Evolutionary conservation across 1,284 basidiomycete genomes (phyloP).

Genomic region (Termitomyces sp.): DNA sequence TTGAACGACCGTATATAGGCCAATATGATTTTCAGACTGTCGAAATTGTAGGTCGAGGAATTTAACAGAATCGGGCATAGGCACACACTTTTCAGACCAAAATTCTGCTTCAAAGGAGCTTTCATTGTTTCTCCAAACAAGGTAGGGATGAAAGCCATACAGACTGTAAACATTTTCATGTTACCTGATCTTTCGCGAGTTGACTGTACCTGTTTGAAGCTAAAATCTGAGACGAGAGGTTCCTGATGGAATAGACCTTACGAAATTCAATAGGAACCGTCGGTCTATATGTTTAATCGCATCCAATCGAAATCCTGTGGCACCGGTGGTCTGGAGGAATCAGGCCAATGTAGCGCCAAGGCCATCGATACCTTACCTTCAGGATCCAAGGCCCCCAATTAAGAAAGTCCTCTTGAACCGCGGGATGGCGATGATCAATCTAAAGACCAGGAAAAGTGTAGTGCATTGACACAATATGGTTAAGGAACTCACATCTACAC

Average conservation of each 20-base stretch:
- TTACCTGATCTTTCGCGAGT: conserved; percentile 39
- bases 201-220: conserved; percentile 41
- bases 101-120: conserved; percentile 46
- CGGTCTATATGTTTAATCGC: conserved; percentile 84
- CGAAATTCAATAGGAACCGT: conserved; percentile 60
- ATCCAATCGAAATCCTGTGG: conserved; percentile 80
- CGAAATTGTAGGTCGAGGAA: conserved; percentile 1
- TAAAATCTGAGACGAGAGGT: not conserved
- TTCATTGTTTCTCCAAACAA: not conserved
- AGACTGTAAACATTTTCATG: conserved; percentile 59
- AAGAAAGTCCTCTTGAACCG: conserved; percentile 63
- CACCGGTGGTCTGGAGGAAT: conserved; percentile 62
- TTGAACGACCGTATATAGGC: conserved; percentile 56
- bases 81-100: conserved; percentile 63
- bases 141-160: conserved; percentile 24
- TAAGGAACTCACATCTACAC: conserved; percentile 49
- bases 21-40: conserved; percentile 46
- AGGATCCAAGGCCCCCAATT: conserved; percentile 71
- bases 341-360: not conserved
- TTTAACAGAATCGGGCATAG: not conserved
- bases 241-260: conserved; percentile 28
- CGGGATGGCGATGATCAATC: conserved; percentile 86
- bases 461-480: not conserved
- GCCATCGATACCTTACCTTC: conserved; percentile 36
- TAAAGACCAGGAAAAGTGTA: conserved; percentile 23